phyloP scores from a whole-genome alignment of 768 basidiomycete genomes.

The Lactarius indigo region DNA sequence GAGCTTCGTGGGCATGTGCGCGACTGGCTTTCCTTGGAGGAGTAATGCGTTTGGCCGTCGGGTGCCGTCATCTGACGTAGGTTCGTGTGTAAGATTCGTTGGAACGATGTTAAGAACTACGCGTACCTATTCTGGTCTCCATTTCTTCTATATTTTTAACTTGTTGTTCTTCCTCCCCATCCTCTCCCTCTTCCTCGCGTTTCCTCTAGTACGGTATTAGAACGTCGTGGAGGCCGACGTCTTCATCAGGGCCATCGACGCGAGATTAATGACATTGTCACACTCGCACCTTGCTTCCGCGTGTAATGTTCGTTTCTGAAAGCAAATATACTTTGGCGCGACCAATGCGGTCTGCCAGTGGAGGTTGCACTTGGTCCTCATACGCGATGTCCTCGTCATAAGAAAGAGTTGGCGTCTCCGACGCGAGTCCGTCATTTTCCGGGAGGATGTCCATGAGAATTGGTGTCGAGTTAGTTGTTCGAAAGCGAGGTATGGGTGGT shows the following conservation, averaged over 20 bases:
- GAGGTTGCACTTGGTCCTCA: slow-evolving; percentile 50
- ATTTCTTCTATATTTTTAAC: slow-evolving; percentile 31
- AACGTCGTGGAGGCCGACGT: slow-evolving; percentile 11
- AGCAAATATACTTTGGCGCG: slow-evolving; percentile 73
- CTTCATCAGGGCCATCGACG: slow-evolving; percentile 45
- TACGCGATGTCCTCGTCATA: slow-evolving; percentile 55
- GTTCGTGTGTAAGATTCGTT: not conserved
- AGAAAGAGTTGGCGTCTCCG: slow-evolving; percentile 35
- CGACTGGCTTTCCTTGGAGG: slow-evolving; percentile 68
- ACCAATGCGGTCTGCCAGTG: slow-evolving; percentile 66
- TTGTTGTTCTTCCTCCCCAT: slow-evolving; percentile 35
- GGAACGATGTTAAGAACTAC: not conserved
- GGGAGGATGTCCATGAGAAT: slow-evolving; percentile 30
- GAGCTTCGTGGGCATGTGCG: slow-evolving; percentile 68
- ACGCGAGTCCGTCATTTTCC: slow-evolving; percentile 13
- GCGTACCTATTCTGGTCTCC: slow-evolving; percentile 26
- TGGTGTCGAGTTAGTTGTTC: not conserved
- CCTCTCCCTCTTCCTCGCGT: slow-evolving; percentile 42
- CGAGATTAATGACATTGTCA: slow-evolving; percentile 37
- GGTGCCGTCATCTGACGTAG: slow-evolving; percentile 35
- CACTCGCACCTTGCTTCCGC: slow-evolving; percentile 69
- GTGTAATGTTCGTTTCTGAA: slow-evolving; percentile 58
- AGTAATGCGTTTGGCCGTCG: slow-evolving; percentile 67
- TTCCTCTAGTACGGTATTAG: slow-evolving; percentile 39
- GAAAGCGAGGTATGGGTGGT: too few species aligned